phyloP scores from a whole-genome alignment of 2,329 filamentous ascomycete genomes.

The Claviceps paspali region DNA sequence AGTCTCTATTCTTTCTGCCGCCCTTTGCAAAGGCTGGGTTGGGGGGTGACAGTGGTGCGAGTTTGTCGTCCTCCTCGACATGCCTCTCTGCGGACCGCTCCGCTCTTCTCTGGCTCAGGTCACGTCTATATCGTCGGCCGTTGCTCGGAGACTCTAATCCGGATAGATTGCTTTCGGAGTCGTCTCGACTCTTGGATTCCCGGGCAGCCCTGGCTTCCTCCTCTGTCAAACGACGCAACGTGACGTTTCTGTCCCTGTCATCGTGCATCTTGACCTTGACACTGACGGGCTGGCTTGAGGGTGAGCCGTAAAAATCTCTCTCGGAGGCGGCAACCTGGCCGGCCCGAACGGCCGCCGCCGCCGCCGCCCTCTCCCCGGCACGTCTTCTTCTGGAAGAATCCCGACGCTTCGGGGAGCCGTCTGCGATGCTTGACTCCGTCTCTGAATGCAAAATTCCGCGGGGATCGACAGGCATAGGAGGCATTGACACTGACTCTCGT shows the following conservation, averaged over 20 bases:
- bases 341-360: slow-evolving; percentile 31
- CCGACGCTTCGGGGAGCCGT: slow-evolving; percentile 24
- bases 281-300: slow-evolving; percentile 33
- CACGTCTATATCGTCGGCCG: slow-evolving; percentile 35
- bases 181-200: slow-evolving; percentile 26
- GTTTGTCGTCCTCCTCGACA: slow-evolving; percentile 22
- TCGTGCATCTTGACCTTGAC: slow-evolving; percentile 46
- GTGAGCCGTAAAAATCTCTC: slow-evolving; percentile 25
- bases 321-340: slow-evolving; percentile 28
- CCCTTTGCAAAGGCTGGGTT: slow-evolving; percentile 40
- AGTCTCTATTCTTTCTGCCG: slow-evolving; percentile 37
- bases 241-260: slow-evolving; percentile 45
- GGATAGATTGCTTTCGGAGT: slow-evolving; percentile 41
- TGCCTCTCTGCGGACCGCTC: slow-evolving; percentile 31
- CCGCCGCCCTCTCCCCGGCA: slow-evolving; percentile 30
- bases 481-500: slow-evolving; percentile 33
- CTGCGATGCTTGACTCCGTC: slow-evolving; percentile 13
- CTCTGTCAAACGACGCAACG: slow-evolving; percentile 44
- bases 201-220: slow-evolving; percentile 36
- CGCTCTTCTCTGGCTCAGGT: slow-evolving; percentile 30
- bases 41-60: slow-evolving; percentile 36
- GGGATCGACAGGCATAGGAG: slow-evolving; percentile 37
- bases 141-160: slow-evolving; percentile 36
- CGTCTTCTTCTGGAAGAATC: slow-evolving; percentile 30
- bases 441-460: slow-evolving; percentile 24